Evolutionary conservation across 1,139 yeast genomes (phyloP).

Genomic region (Yamadazyma atmosphaerica): DNA sequence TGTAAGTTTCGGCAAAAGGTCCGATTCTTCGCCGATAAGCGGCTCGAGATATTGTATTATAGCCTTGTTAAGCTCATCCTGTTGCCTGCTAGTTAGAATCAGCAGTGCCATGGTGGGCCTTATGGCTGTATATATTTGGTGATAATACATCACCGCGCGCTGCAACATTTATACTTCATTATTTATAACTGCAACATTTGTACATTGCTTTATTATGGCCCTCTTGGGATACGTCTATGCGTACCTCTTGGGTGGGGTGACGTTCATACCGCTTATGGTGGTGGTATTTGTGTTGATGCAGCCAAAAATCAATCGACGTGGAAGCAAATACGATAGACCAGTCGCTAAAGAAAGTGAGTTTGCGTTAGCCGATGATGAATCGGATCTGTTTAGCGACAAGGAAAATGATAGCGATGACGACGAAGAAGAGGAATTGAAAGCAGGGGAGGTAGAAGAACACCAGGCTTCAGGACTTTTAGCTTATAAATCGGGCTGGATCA

Average conservation of each 20-base stretch:
- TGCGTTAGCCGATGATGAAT: not conserved
- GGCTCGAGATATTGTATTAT: constrained; percentile 55
- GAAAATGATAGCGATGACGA: constrained; percentile 14
- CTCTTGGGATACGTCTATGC: constrained; percentile 11
- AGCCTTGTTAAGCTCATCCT: constrained; percentile 54
- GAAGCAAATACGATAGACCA: constrained; percentile 7
- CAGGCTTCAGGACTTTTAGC: constrained; percentile 63
- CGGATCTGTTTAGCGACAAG: not conserved
- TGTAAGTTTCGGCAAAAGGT: constrained; percentile 15
- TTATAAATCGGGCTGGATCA: constrained; percentile 75
- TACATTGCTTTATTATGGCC: too few species aligned
- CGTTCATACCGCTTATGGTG: constrained; percentile 64
- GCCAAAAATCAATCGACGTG: constrained; percentile 21
- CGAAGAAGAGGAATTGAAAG: constrained; percentile 40
- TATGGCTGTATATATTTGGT: too few species aligned
- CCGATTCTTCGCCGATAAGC: too few species aligned
- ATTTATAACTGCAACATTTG: too few species aligned
- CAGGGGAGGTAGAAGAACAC: constrained; percentile 64
- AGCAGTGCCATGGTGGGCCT: too few species aligned
- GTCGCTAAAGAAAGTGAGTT: not conserved
- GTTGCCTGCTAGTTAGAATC: constrained; percentile 52
- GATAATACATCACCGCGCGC: too few species aligned
- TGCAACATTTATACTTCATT: too few species aligned
- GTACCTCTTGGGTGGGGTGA: constrained; percentile 75
- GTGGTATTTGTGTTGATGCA: constrained; percentile 35